A percentile compares a stretch with the other conserved stretches of the same genome.
Evolutionary conservation across 345 rosid species (phyloP).

Genomic region (Lepidium sativum): DNA sequence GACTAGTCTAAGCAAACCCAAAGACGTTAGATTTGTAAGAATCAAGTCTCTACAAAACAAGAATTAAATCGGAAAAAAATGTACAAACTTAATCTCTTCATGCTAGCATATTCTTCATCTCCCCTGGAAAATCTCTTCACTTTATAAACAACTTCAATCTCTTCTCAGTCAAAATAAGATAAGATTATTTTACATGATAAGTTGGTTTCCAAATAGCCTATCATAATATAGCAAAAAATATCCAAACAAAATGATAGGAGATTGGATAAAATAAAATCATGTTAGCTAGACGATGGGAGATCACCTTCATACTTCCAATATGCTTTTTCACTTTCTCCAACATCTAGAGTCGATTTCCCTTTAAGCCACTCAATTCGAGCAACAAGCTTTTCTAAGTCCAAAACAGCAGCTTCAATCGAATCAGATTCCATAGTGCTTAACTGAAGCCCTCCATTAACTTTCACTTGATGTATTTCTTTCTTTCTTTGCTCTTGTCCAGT

Average conservation of each 20-base stretch:
- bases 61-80: no score
- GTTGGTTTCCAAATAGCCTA: not conserved
- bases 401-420: slow-evolving; percentile 45
- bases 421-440: slow-evolving; percentile 35
- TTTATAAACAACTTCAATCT: not conserved
- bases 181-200: not conserved
- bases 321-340: not conserved
- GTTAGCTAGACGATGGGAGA: slow-evolving; percentile 21
- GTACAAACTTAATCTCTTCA: no score
- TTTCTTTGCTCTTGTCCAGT: no score
- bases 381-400: slow-evolving; percentile 57
- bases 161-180: not conserved
- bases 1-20: no score
- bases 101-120: not conserved
- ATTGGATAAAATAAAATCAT: not conserved
- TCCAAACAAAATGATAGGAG: slow-evolving; percentile 13
- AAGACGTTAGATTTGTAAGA: no score
- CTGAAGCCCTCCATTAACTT: not conserved
- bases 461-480: no score
- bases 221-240: slow-evolving; percentile 15
- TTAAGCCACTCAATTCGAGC: slow-evolving; percentile 48
- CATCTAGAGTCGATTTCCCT: slow-evolving; percentile 26
- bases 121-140: not conserved
- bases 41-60: no score
- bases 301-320: slow-evolving; percentile 44